Percentiles rank a stretch among this genome's conserved stretches.
Evolutionary conservation across 306 rosid species (phyloP).

Genomic region (Crotalaria pallida): DNA sequence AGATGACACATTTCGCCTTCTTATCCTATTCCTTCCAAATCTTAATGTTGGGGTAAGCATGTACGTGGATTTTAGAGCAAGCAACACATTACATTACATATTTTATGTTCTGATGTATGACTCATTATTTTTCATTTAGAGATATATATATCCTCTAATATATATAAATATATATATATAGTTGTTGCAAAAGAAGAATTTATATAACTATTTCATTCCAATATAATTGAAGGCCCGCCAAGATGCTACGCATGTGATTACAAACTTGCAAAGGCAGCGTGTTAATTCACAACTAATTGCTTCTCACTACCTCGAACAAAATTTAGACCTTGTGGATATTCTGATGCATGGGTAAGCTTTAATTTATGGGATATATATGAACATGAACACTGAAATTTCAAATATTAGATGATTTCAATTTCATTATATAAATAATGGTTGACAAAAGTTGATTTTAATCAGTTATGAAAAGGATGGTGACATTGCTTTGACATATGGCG

Average conservation of each 20-base stretch:
- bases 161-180: too few relatives aligned
- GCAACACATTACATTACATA: neutral
- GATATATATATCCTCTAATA: neutral
- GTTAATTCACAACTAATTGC: constrained; percentile 44
- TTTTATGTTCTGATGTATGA: neutral
- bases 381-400: neutral
- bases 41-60: constrained; percentile 49
- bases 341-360: constrained; percentile 45
- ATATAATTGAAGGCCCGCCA: constrained; percentile 43
- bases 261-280: constrained; percentile 63
- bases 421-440: neutral
- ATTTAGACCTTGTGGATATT: constrained; percentile 51
- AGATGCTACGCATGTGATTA: constrained; percentile 51
- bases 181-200: neutral
- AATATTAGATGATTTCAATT: neutral
- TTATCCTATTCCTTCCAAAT: constrained; percentile 40
- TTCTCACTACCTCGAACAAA: constrained; percentile 48
- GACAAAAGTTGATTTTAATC: neutral
- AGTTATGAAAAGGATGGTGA: constrained; percentile 67
- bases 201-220: neutral
- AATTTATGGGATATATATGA: neutral
- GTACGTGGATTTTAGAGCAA: neutral
- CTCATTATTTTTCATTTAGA: neutral
- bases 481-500: constrained; percentile 74
- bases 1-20: constrained; percentile 49